These are phyloP conservation scores for Lactarius indigo DNA, from an alignment of 768 basidiomycete species.

Conservation along the genomic window DNA sequence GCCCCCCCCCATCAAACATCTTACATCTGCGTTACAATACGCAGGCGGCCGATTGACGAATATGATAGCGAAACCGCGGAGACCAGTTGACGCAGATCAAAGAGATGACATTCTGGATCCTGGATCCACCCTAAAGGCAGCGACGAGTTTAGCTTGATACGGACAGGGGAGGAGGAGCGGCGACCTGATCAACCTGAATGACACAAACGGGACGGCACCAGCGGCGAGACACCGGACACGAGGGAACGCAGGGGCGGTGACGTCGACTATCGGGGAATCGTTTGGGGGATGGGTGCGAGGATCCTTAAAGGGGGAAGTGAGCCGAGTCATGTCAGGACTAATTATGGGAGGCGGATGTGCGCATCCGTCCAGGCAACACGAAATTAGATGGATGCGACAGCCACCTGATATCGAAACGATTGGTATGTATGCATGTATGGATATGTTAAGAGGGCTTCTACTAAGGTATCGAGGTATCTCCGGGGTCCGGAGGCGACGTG, in stretches of 20 bases:
- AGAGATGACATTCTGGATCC: conserved; percentile 15
- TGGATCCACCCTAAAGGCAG: conserved; percentile 15
- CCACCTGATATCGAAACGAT: neutral
- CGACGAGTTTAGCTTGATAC: conserved; percentile 24
- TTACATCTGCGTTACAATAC: conserved; percentile 1
- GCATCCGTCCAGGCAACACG: conserved; percentile 14
- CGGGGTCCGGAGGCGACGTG: conserved; percentile 4
- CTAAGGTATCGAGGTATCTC: conserved; percentile 13
- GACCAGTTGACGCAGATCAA: conserved; percentile 19
- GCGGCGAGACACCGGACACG: conserved; percentile 8
- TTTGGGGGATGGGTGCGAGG: conserved; percentile 11
- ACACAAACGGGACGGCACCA: conserved; percentile 4
- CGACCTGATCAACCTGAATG: conserved; percentile 13
- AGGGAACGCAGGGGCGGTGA: conserved; percentile 21
- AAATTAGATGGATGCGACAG: conserved; percentile 21
- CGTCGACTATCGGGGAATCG: conserved; percentile 25
- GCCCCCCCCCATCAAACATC: conserved; percentile 7
- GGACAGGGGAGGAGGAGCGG: conserved; percentile 21
- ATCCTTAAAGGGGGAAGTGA: conserved; percentile 15
- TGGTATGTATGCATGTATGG: neutral
- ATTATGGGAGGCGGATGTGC: conserved; percentile 21
- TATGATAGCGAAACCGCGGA: conserved; percentile 18
- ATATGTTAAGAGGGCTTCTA: neutral
- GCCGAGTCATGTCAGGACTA: conserved; percentile 14
- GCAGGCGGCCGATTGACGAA: conserved; percentile 15